Conservation (phyloP, 2,329 filamentous ascomycete species). For the Cladophialophora exuberans region DNA sequence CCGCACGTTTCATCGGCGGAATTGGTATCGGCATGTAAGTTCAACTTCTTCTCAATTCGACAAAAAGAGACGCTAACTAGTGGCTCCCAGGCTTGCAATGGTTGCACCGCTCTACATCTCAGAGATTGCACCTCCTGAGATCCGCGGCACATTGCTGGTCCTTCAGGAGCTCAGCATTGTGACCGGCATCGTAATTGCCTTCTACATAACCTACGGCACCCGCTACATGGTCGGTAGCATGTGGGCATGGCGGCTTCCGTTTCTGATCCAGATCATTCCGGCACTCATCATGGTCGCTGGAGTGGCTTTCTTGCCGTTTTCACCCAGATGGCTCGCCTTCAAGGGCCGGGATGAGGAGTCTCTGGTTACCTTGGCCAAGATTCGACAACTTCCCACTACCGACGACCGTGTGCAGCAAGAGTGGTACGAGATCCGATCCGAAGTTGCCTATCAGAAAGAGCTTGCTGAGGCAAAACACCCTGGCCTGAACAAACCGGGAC, state of each 20-base stretch:
- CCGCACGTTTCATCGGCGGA: constrained; percentile 39
- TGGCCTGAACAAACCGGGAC: too few relatives aligned
- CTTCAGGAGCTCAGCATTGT: constrained; percentile 53
- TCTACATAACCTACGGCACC: constrained; percentile 60
- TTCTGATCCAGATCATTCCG: constrained; percentile 39
- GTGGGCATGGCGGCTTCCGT: constrained; percentile 52
- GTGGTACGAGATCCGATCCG: constrained; percentile 29
- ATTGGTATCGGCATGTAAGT: constrained; percentile 40
- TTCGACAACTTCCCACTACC: constrained; percentile 46
- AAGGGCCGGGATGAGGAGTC: constrained; percentile 45
- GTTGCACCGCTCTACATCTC: constrained; percentile 27
- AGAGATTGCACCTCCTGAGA: constrained; percentile 29
- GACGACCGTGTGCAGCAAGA: constrained; percentile 52
- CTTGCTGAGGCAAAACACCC: not conserved
- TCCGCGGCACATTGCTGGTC: constrained; percentile 45
- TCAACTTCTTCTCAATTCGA: not conserved
- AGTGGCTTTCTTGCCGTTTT: constrained; percentile 52
- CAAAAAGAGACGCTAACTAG: not conserved
- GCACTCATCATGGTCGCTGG: constrained; percentile 42
- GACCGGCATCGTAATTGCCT: constrained; percentile 54
- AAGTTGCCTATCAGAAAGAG: not conserved
- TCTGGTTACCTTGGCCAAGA: constrained; percentile 41
- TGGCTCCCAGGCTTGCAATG: constrained; percentile 11
- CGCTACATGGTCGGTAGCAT: constrained; percentile 40
- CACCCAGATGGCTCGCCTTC: constrained; percentile 51